Percentiles rank a stretch among this genome's conserved stretches.
These are phyloP conservation scores for Clonostachys rosea DNA, from an alignment of 2,329 filamentous ascomycete genomes.

Conservation along the genomic window DNA sequence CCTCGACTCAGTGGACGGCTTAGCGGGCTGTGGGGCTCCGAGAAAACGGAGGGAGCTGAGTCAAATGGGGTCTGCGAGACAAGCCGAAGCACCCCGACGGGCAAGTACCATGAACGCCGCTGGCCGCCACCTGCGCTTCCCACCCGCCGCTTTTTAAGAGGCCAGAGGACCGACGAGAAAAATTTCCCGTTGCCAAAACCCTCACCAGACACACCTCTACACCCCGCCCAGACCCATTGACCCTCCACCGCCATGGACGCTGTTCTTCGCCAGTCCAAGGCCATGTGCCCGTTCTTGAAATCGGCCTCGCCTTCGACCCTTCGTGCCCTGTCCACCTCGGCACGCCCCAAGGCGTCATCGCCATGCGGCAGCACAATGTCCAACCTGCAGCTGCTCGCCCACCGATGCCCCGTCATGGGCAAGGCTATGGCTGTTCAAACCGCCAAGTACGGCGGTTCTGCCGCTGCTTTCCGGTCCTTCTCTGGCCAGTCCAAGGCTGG, in stretches of 20 bases:
- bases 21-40: too few relatives aligned
- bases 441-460: constrained; percentile 44
- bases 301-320: constrained; percentile 89
- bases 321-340: constrained; percentile 78
- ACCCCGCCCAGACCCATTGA: background rate
- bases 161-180: too few relatives aligned
- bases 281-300: constrained; percentile 96
- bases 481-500: constrained; percentile 45
- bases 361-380: constrained; percentile 91
- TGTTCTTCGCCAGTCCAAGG: constrained; percentile 89
- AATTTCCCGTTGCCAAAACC: too few relatives aligned
- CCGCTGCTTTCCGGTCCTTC: constrained; percentile 45
- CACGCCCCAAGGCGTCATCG: constrained; percentile 38
- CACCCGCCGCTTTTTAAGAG: too few relatives aligned
- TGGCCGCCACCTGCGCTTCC: too few relatives aligned
- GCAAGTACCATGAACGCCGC: too few relatives aligned
- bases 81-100: too few relatives aligned
- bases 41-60: too few relatives aligned
- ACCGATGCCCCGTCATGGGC: constrained; percentile 97
- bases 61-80: too few relatives aligned
- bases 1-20: too few relatives aligned
- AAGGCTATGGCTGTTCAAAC: constrained; percentile 91
- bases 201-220: too few relatives aligned
- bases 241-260: constrained; percentile 69
- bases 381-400: constrained; percentile 89